Conservation (phyloP, 805 yeast species). For the Ogataea methylovora region DNA sequence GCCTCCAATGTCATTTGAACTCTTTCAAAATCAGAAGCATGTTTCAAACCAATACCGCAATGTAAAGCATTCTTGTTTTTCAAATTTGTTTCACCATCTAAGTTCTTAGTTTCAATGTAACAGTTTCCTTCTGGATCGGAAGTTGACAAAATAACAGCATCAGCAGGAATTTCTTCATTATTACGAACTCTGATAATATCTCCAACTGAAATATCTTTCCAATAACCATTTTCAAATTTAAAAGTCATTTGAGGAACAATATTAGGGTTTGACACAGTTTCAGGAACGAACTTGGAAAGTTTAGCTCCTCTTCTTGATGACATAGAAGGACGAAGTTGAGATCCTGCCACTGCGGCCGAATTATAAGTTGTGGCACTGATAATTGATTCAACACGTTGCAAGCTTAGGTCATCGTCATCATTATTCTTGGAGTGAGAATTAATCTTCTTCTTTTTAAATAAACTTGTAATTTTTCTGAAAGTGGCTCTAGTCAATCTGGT, state of each 20-base stretch:
- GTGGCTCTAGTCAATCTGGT: conserved; percentile 5
- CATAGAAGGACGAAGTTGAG: conserved; percentile 4
- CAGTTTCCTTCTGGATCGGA: conserved; percentile 62
- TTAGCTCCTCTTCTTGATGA: conserved; percentile 7
- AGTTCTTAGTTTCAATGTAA: conserved; percentile 72
- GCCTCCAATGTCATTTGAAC: conserved; percentile 64
- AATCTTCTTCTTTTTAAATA: background rate
- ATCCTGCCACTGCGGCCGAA: background rate
- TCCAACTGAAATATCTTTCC: conserved; percentile 75
- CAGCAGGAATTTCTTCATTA: conserved; percentile 77
- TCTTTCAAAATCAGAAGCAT: conserved; percentile 39
- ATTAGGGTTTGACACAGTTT: conserved; percentile 26
- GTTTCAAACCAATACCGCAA: conserved; percentile 37
- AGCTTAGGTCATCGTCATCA: background rate
- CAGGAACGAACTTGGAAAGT: conserved; percentile 16
- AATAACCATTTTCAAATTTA: conserved; percentile 36
- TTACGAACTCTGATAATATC: conserved; percentile 60
- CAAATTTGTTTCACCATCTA: conserved; percentile 76
- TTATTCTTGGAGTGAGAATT: background rate
- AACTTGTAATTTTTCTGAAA: background rate
- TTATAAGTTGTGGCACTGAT: conserved; percentile 4
- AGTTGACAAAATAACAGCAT: conserved; percentile 57
- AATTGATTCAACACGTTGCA: background rate
- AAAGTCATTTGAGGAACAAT: conserved; percentile 24
- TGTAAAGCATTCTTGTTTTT: conserved; percentile 71